phyloP scores from a whole-genome alignment of 306 rosid species.

The Comarum palustre region DNA sequence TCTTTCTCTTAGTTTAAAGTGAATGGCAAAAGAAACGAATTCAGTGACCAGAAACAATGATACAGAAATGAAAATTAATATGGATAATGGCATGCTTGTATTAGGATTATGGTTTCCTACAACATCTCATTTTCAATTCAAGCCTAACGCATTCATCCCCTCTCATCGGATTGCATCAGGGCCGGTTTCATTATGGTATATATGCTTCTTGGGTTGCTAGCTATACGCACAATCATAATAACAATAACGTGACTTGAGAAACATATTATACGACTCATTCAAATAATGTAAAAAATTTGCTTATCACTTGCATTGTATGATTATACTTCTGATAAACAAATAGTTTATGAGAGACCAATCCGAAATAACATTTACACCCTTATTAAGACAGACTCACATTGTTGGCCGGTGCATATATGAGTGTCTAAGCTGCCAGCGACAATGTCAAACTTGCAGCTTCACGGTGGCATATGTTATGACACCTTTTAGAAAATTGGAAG shows the following conservation, averaged over 20 bases:
- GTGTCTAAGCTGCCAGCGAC: neutral
- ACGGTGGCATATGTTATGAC: neutral
- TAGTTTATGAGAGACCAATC: too few species aligned
- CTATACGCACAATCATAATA: neutral
- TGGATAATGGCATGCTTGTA: neutral
- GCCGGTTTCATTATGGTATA: neutral
- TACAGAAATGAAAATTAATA: slow-evolving; percentile 1
- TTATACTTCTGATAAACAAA: neutral
- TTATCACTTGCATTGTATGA: neutral
- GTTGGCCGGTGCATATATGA: neutral
- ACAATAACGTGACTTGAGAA: neutral
- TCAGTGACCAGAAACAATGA: neutral
- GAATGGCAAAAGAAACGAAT: neutral
- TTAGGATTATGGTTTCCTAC: neutral
- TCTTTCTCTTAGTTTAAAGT: neutral
- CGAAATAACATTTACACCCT: too few species aligned
- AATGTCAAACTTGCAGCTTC: neutral
- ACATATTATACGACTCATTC: neutral
- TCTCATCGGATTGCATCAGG: neutral
- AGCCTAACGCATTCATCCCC: neutral
- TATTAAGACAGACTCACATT: too few species aligned
- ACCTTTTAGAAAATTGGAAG: neutral
- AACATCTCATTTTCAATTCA: neutral
- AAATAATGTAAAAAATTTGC: neutral
- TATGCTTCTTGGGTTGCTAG: neutral